phyloP scores from a whole-genome alignment of 2,329 filamentous ascomycete genomes.

The Zalaria obscura region DNA sequence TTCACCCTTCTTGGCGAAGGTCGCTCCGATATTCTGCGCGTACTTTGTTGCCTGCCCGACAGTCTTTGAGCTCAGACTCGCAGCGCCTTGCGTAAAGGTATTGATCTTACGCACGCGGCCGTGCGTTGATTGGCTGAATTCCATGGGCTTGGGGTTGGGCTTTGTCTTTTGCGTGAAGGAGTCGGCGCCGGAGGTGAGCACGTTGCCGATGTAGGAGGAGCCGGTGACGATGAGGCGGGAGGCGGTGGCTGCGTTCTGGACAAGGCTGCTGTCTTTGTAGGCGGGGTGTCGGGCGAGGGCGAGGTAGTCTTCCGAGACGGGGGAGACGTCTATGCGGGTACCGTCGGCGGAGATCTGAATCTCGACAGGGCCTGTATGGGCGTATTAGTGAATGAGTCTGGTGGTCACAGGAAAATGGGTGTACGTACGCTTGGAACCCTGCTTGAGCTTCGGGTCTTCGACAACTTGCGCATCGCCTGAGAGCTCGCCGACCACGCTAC shows the following conservation, averaged over 20 bases:
- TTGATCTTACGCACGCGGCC: conserved; percentile 78
- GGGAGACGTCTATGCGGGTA: conserved; percentile 53
- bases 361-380: conserved; percentile 56
- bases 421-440: conserved; percentile 75
- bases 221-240: conserved; percentile 87
- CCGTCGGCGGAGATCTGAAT: conserved; percentile 59
- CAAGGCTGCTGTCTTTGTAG: conserved; percentile 77
- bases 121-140: conserved; percentile 76
- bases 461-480: conserved; percentile 68
- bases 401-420: not conserved
- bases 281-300: conserved; percentile 71
- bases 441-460: conserved; percentile 60
- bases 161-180: conserved; percentile 68
- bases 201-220: conserved; percentile 64
- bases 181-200: conserved; percentile 64
- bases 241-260: conserved; percentile 74
- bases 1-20: conserved; percentile 49
- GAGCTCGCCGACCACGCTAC: conserved; percentile 85
- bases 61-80: conserved; percentile 68
- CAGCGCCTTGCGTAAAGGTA: conserved; percentile 67
- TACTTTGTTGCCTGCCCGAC: conserved; percentile 71
- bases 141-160: conserved; percentile 66
- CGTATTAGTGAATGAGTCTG: conserved; percentile 1
- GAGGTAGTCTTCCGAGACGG: conserved; percentile 56
- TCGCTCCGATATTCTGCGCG: conserved; percentile 81